Base-by-base conservation (phyloP, 2,329 filamentous ascomycete species). In the Diaporthe velutina region DNA sequence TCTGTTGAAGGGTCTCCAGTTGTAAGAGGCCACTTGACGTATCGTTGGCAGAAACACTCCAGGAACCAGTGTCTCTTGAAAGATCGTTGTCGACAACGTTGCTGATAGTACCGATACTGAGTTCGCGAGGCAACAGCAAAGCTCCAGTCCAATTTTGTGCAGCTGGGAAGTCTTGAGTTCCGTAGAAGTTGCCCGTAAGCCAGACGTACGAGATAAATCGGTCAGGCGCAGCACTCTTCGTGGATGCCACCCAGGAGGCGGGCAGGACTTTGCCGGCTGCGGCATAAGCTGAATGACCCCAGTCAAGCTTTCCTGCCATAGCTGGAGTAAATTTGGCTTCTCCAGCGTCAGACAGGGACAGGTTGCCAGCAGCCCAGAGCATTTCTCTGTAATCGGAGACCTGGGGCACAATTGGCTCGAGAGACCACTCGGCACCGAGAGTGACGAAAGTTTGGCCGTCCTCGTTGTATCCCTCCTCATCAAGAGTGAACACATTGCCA, bases 121-220 rank as follows among this genome's bases (percentile, higher is more conserved):
- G 77, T 77, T 87, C 84, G 1, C 85, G 81, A 0, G 85, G 84
- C 1, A 87, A 81, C 2, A 86, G 77, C 19, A 87, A 80, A 1
- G 84, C 81, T 3, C 85, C 84, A 1, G 84, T 84, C 85, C 85
- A 86, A 60, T 86, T 86, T 74, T 86, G 85, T 77, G 86, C 84
- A 0, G 77, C 28, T 3, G 85, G 84, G 72, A 86, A 85, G 54
- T 80, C 78, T 1, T 81, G 75, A 8, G 82, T 84, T 0, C 81
- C 84, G 73, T 83, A 86, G 70, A 83, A 82, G 72, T 86, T 80
- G n/a, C 84, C 84, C 3, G 84, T 86, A 54, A 86, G 77, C 85
- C 85, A 86, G 1, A 86, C 28, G 71, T 84, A 85, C 7, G 80
- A 79, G 64, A 86, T 81, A 76, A 84, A 86, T 6, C 85, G 82